Evolutionary conservation across 305 asterid species (phyloP).

Genomic region (Caryopteris hybrid): DNA sequence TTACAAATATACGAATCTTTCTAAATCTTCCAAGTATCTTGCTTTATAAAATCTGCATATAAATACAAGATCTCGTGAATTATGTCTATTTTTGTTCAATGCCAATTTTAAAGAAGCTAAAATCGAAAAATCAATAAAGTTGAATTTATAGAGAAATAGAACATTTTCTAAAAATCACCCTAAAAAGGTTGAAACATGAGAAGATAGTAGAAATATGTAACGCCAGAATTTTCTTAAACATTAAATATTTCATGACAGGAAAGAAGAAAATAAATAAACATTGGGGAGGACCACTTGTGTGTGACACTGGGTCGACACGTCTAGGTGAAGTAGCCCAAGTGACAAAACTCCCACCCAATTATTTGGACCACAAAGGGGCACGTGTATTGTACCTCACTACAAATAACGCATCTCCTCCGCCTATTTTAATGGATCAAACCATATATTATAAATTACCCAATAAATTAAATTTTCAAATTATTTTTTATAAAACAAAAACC

Average conservation of each 20-base stretch:
- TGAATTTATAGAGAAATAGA: no score
- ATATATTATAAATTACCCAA: not conserved
- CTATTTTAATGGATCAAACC: not conserved
- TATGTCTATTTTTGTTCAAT: no score
- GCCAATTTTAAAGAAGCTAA: no score
- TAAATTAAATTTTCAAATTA: no score
- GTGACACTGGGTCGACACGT: not conserved
- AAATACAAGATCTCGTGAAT: no score
- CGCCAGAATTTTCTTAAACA: no score
- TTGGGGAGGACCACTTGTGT: not conserved
- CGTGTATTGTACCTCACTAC: not conserved
- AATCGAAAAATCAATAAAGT: no score
- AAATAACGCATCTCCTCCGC: not conserved
- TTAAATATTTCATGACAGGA: not conserved
- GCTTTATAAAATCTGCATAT: no score
- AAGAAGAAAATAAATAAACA: not conserved
- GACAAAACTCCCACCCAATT: not conserved
- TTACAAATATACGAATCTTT: no score
- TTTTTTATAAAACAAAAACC: no score
- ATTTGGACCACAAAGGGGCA: conserved; percentile 5
- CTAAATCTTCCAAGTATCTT: no score
- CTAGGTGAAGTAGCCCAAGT: not conserved
- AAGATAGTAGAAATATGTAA: not conserved
- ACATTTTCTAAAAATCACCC: no score
- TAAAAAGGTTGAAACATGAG: not conserved